Evolutionary conservation across 179 eudicot species (phyloP).

Genomic region (Drosera spatulata): DNA sequence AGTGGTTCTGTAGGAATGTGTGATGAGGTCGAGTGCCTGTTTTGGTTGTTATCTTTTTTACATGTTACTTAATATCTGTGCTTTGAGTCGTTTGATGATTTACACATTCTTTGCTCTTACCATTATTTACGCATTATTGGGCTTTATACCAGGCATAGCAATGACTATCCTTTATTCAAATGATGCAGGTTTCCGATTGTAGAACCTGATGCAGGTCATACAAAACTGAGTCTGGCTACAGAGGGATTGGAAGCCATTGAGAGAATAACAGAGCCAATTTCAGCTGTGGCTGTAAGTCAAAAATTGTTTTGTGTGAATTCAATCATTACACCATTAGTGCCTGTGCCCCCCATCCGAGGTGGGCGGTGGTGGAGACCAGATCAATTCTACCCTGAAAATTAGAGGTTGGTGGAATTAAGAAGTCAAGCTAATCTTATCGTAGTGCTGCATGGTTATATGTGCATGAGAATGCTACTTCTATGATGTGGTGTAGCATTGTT

Average conservation of each 20-base stretch:
- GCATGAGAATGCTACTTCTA: too few species aligned
- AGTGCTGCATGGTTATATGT: too few species aligned
- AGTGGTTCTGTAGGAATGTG: too few species aligned
- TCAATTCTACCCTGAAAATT: background rate
- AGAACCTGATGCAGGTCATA: slow-evolving; percentile 97
- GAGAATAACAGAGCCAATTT: slow-evolving; percentile 69
- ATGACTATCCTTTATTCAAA: slow-evolving; percentile 1
- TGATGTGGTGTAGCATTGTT: too few species aligned
- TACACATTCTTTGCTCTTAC: background rate
- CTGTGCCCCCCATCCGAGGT: background rate
- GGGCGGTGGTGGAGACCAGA: background rate
- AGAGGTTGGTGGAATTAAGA: too few species aligned
- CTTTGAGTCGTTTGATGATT: too few species aligned
- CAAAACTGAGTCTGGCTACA: slow-evolving; percentile 76
- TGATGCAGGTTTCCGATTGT: slow-evolving; percentile 80
- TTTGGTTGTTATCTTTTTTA: too few species aligned
- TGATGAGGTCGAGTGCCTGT: too few species aligned
- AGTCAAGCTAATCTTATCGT: too few species aligned
- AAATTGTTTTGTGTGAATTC: background rate
- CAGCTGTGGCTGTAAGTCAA: slow-evolving; percentile 91
- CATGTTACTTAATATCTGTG: too few species aligned
- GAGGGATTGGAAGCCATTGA: slow-evolving; percentile 90
- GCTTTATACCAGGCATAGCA: background rate
- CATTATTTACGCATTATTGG: background rate
- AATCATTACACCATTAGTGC: background rate